A percentile compares a stretch with the other conserved stretches of the same genome.
phyloP scores from a whole-genome alignment of 805 yeast genomes.

The Zygotorulaspora danielsina region DNA sequence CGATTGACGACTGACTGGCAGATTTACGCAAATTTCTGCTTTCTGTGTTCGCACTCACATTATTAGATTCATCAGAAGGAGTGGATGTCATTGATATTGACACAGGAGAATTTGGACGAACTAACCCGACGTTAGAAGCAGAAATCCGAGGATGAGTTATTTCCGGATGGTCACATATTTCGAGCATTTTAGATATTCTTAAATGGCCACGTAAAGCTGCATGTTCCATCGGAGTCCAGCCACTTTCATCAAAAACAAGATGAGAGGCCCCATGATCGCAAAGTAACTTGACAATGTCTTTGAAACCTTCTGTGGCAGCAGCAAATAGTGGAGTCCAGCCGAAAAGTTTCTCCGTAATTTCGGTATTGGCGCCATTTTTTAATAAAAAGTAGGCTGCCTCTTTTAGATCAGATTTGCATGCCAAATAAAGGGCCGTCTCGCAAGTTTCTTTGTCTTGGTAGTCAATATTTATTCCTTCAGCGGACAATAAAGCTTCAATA shows the following conservation, averaged over 20 bases:
- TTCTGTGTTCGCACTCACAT: neutral
- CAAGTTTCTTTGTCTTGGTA: slow-evolving; percentile 53
- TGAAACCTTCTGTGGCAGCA: slow-evolving; percentile 82
- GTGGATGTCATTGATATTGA: slow-evolving; percentile 1
- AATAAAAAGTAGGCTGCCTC: slow-evolving; percentile 55
- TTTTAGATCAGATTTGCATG: slow-evolving; percentile 58
- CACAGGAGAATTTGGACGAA: neutral
- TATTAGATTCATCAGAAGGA: neutral
- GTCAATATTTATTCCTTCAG: slow-evolving; percentile 60
- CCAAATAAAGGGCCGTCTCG: slow-evolving; percentile 82
- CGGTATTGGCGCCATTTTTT: slow-evolving; percentile 61
- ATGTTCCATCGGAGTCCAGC: slow-evolving; percentile 98
- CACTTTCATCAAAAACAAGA: slow-evolving; percentile 67
- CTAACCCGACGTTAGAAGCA: slow-evolving; percentile 3
- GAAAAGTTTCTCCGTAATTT: slow-evolving; percentile 68
- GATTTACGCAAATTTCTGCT: slow-evolving; percentile 1
- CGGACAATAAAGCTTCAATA: slow-evolving; percentile 47
- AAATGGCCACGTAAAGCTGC: slow-evolving; percentile 88
- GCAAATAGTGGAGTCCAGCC: slow-evolving; percentile 94
- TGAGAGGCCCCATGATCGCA: slow-evolving; percentile 50
- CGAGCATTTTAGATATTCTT: slow-evolving; percentile 57
- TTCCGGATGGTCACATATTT: slow-evolving; percentile 24
- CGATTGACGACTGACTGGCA: slow-evolving; percentile 12
- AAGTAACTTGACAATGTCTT: slow-evolving; percentile 52
- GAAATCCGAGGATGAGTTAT: slow-evolving; percentile 25